Evolutionary conservation across 805 yeast genomes (phyloP).

Genomic region (Kodamaea restingae): DNA sequence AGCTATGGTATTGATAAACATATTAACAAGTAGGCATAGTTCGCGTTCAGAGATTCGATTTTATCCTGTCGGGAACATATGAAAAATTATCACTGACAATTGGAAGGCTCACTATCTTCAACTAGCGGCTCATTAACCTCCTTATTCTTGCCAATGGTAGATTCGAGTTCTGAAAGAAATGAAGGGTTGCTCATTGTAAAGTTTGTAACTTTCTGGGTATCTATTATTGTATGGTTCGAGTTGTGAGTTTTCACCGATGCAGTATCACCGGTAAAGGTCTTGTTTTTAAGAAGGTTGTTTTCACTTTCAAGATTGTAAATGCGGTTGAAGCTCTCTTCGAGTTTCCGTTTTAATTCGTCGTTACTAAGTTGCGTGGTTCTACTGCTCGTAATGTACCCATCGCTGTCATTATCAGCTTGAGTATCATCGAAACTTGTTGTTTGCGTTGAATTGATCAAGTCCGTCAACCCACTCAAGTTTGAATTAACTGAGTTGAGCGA

Average conservation of each 20-base stretch:
- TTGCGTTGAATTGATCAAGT: conserved; percentile 43
- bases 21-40: too few relatives aligned
- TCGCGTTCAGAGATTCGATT: conserved; percentile 1
- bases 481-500: conserved; percentile 50
- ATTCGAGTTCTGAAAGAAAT: conserved; percentile 19
- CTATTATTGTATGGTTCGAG: background rate
- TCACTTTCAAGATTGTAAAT: conserved; percentile 32
- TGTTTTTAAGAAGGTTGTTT: conserved; percentile 19
- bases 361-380: conserved; percentile 20
- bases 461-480: conserved; percentile 46
- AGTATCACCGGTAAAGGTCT: background rate
- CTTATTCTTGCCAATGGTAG: conserved; percentile 11
- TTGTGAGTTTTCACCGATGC: background rate
- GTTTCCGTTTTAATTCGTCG: conserved; percentile 29
- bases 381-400: conserved; percentile 1
- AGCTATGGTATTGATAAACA: background rate
- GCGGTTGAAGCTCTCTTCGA: conserved; percentile 38
- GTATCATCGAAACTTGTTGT: conserved; percentile 35
- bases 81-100: background rate
- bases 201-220: background rate
- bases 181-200: conserved; percentile 1
- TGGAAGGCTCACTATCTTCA: conserved; percentile 1
- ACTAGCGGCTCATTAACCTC: background rate
- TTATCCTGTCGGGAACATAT: background rate
- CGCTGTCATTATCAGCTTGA: conserved; percentile 7